These are phyloP conservation scores for Ganoderma resinaceum DNA, from an alignment of 1,284 basidiomycete genomes.

Conservation along the genomic window DNA sequence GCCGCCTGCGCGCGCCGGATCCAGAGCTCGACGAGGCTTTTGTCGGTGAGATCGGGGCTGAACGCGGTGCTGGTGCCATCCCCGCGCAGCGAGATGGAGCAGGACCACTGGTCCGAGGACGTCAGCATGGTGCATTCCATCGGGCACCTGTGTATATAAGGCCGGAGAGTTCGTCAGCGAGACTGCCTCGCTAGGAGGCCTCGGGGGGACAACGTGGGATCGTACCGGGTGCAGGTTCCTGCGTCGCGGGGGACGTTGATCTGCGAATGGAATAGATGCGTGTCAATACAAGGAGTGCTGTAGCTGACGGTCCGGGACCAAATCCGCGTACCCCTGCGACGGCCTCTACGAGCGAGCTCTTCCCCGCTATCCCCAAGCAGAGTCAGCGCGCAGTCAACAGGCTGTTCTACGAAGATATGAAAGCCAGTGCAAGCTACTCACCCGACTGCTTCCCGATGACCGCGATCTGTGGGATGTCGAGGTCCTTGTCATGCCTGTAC, in stretches of 20 bases:
- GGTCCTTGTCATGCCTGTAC: conserved; percentile 25
- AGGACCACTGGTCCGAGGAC: conserved; percentile 37
- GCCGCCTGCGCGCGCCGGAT: conserved; percentile 42
- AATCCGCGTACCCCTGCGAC: conserved; percentile 55
- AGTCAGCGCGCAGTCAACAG: not conserved
- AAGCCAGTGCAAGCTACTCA: conserved; percentile 27
- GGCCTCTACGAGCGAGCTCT: conserved; percentile 52
- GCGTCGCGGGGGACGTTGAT: conserved; percentile 65
- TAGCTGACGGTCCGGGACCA: not conserved
- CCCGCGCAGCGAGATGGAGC: conserved; percentile 39
- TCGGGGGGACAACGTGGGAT: not conserved
- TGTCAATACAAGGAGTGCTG: not conserved
- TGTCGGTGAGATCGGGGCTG: conserved; percentile 28
- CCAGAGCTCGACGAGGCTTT: conserved; percentile 38
- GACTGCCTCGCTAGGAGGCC: too few relatives aligned
- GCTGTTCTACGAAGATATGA: not conserved
- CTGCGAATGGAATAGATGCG: conserved; percentile 39
- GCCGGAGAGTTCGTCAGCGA: not conserved
- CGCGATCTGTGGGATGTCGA: conserved; percentile 34
- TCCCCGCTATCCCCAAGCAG: conserved; percentile 47
- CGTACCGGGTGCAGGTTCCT: conserved; percentile 64
- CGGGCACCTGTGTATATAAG: conserved; percentile 28
- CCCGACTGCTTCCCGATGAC: conserved; percentile 42
- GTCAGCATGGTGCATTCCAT: conserved; percentile 35
- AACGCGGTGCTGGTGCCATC: conserved; percentile 23